phyloP scores from a whole-genome alignment of 2,329 filamentous ascomycete genomes.

The Monosporascus sp. region DNA sequence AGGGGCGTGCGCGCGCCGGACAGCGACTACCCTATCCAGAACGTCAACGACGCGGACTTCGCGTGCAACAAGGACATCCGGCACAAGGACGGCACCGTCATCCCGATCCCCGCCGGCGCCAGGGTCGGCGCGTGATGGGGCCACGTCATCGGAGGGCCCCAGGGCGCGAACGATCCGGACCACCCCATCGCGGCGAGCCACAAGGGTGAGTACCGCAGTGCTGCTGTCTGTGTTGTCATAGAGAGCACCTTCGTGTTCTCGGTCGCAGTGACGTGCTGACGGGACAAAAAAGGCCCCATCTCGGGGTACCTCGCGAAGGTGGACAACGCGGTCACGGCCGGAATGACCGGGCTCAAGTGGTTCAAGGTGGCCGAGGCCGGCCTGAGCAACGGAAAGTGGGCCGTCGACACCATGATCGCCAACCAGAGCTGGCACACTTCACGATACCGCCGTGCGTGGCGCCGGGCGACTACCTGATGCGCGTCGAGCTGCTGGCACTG shows the following conservation, averaged over 20 bases:
- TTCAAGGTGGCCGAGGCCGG: slow-evolving; percentile 46
- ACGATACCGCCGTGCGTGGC: slow-evolving; percentile 33
- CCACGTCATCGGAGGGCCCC: slow-evolving; percentile 45
- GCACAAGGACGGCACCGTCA: slow-evolving; percentile 32
- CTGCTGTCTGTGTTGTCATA: slow-evolving; percentile 3
- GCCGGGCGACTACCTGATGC: slow-evolving; percentile 37
- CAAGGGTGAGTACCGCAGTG: slow-evolving; percentile 30
- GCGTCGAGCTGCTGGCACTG: slow-evolving; percentile 35
- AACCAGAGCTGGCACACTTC: slow-evolving; percentile 39
- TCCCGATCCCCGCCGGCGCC: slow-evolving; percentile 42
- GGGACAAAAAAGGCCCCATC: slow-evolving; percentile 34
- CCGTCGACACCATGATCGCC: slow-evolving; percentile 43
- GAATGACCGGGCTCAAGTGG: slow-evolving; percentile 35
- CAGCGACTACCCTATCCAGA: slow-evolving; percentile 45
- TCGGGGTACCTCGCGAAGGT: slow-evolving; percentile 45
- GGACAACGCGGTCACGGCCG: slow-evolving; percentile 37
- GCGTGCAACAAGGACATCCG: slow-evolving; percentile 41
- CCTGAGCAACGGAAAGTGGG: slow-evolving; percentile 35
- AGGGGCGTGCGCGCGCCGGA: slow-evolving; percentile 44
- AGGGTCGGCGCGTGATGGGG: slow-evolving; percentile 44
- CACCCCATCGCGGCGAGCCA: slow-evolving; percentile 44
- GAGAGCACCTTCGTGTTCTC: slow-evolving; percentile 1
- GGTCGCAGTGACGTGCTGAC: background rate
- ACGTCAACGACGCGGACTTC: slow-evolving; percentile 39
- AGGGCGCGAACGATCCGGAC: slow-evolving; percentile 38